Percentiles rank a stretch among this genome's conserved stretches.
Evolutionary conservation across 345 rosid species (phyloP).

Genomic region (Aquilaria yunnanensis): DNA sequence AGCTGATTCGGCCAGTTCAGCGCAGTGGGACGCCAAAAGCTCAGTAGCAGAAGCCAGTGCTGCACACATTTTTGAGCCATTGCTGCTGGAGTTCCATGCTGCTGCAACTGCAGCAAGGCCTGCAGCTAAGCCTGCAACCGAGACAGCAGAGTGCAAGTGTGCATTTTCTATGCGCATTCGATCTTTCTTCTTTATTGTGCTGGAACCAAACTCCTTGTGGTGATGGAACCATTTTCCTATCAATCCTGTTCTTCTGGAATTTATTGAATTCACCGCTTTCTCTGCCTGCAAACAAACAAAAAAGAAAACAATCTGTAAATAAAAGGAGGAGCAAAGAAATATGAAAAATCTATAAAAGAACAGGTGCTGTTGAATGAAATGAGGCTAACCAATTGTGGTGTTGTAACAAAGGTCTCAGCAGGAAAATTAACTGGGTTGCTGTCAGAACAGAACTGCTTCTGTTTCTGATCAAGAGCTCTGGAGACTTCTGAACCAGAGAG

Average conservation of each 20-base stretch:
- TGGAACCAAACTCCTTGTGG: conserved; percentile 43
- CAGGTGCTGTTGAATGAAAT: too few relatives aligned
- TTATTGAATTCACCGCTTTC: conserved; percentile 41
- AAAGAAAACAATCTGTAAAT: too few relatives aligned
- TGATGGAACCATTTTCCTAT: conserved; percentile 83
- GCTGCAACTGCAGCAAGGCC: conserved; percentile 76
- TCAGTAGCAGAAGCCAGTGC: conserved; percentile 89
- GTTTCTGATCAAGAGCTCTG: conserved; percentile 79
- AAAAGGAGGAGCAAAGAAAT: too few relatives aligned
- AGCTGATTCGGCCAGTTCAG: conserved; percentile 73
- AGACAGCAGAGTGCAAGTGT: conserved; percentile 62
- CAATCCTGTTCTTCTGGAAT: conserved; percentile 48
- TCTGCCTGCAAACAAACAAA: conserved; percentile 30
- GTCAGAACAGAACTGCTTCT: conserved; percentile 36
- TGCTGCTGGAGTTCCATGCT: conserved; percentile 34
- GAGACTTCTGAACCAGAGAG: conserved; percentile 86
- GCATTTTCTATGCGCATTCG: conserved; percentile 70
- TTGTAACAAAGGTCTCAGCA: conserved; percentile 29
- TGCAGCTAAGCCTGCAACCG: conserved; percentile 92
- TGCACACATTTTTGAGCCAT: conserved; percentile 56
- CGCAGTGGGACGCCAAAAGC: conserved; percentile 81
- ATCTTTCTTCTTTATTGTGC: conserved; percentile 64
- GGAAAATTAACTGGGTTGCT: conserved; percentile 24
- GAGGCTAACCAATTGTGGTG: conserved; percentile 34
- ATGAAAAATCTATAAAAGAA: too few relatives aligned